A percentile compares a stretch with the other conserved stretches of the same genome.
phyloP scores from a whole-genome alignment of 306 rosid genomes.

The Lagenaria siceraria region DNA sequence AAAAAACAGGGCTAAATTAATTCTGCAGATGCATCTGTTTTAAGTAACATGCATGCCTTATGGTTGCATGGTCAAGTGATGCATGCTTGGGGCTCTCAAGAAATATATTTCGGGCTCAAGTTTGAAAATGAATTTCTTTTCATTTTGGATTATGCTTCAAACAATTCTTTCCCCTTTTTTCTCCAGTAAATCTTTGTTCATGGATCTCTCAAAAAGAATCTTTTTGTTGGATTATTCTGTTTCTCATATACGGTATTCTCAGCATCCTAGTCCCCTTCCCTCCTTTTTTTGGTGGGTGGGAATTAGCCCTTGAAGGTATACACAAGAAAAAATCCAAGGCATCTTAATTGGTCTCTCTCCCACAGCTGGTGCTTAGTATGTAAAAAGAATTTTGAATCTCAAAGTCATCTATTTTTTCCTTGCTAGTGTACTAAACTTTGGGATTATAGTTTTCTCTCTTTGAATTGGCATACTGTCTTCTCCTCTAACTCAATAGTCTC shows the following conservation, averaged over 20 bases:
- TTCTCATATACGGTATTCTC: background rate
- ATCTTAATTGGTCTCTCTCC: background rate
- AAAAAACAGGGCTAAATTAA: background rate
- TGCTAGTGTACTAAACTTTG: background rate
- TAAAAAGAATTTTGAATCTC: background rate
- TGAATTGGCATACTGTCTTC: background rate
- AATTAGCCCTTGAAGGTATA: background rate
- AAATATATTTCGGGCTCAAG: background rate
- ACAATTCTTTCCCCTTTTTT: background rate
- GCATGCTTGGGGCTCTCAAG: background rate
- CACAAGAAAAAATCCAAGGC: background rate
- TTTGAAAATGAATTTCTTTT: background rate
- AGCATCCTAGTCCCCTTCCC: background rate
- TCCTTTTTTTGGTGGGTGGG: background rate
- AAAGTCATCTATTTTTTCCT: background rate
- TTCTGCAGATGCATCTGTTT: background rate
- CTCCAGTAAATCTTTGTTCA: background rate
- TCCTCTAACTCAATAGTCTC: background rate
- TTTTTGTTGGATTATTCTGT: background rate
- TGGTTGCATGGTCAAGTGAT: background rate
- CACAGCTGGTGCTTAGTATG: background rate
- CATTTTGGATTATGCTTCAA: background rate
- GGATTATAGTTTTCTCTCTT: background rate
- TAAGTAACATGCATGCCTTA: background rate
- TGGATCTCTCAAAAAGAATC: background rate